Evolutionary conservation across 2,329 filamentous ascomycete genomes (phyloP).

Genomic region (Pseudogymnoascus sp.): DNA sequence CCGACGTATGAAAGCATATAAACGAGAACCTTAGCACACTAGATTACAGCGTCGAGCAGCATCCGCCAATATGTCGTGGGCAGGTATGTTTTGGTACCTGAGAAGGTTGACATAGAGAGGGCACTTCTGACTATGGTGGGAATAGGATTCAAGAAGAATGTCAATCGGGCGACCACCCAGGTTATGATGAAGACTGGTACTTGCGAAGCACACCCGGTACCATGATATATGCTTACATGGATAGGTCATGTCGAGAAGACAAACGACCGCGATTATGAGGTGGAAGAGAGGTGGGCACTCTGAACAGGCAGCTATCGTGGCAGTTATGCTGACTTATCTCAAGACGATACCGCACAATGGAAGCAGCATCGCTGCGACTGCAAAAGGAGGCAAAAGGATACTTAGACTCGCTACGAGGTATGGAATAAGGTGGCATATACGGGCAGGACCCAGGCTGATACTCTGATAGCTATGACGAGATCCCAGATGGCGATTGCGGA

Average conservation of each 20-base stretch:
- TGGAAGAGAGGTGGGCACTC: constrained; percentile 70
- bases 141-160: constrained; percentile 88
- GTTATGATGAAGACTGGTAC: constrained; percentile 99
- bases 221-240: constrained; percentile 11
- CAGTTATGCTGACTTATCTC: constrained; percentile 15
- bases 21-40: neutral
- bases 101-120: neutral
- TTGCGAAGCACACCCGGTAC: constrained; percentile 20
- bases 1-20: neutral
- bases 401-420: constrained; percentile 86
- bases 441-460: constrained; percentile 9
- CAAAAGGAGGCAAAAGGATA: constrained; percentile 99
- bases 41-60: neutral
- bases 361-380: constrained; percentile 81
- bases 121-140: neutral
- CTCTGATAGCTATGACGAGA: constrained; percentile 77
- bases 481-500: constrained; percentile 99
- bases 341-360: constrained; percentile 92
- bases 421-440: constrained; percentile 15
- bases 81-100: constrained; percentile 41
- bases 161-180: constrained; percentile 97
- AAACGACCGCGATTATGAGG: constrained; percentile 96
- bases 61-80: constrained; percentile 57
- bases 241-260: constrained; percentile 94
- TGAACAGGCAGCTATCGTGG: neutral